phyloP scores from a whole-genome alignment of 1,139 yeast genomes.

The Geotrichum fermentans region DNA sequence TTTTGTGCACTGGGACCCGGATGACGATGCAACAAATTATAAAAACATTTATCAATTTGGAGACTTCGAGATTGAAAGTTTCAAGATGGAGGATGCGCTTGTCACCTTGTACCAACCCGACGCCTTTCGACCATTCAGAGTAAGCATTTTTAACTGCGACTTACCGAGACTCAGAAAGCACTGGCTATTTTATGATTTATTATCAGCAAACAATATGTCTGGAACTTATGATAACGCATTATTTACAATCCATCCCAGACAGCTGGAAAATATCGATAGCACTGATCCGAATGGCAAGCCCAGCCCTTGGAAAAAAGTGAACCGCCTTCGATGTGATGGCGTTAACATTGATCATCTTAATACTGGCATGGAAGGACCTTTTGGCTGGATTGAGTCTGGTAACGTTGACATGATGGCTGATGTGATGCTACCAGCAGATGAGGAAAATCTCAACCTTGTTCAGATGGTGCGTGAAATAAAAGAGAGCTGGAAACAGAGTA shows the following conservation, averaged over 20 bases:
- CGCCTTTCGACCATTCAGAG: constrained; percentile 75
- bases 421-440: constrained; percentile 68
- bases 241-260: constrained; percentile 83
- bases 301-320: constrained; percentile 56
- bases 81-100: constrained; percentile 76
- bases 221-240: constrained; percentile 92
- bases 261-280: constrained; percentile 30
- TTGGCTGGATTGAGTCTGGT: constrained; percentile 94
- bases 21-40: constrained; percentile 78
- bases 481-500: constrained; percentile 40
- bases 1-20: constrained; percentile 75
- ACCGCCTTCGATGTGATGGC: constrained; percentile 78
- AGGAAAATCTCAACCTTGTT: constrained; percentile 40
- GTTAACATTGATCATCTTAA: constrained; percentile 84
- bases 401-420: constrained; percentile 91
- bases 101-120: constrained; percentile 78
- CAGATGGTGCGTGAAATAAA: constrained; percentile 40
- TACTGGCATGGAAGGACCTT: constrained; percentile 86
- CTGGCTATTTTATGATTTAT: constrained; percentile 83
- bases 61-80: constrained; percentile 85
- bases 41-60: constrained; percentile 73
- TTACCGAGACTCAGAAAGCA: constrained; percentile 75
- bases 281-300: constrained; percentile 20
- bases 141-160: constrained; percentile 82
- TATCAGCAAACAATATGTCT: constrained; percentile 78